Conservation (phyloP, 163 green algal genomes). For the Dunaliella salina region DNA sequence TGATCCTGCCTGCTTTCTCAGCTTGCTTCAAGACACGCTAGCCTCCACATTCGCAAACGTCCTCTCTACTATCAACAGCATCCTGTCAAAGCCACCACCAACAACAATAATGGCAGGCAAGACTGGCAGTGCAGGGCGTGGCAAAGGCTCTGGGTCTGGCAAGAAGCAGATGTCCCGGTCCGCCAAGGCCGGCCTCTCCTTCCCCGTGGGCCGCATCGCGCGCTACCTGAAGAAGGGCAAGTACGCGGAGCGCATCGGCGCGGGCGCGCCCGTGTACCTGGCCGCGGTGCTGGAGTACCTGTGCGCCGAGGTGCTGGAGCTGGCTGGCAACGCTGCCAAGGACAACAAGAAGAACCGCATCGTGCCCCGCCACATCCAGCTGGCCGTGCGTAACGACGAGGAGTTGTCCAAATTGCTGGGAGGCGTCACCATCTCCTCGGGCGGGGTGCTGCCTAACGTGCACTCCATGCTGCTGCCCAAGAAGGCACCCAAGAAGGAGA, state of each 20-base stretch:
- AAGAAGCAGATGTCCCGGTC: constrained; percentile 87
- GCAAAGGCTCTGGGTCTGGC: not conserved
- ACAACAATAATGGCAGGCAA: too few species aligned
- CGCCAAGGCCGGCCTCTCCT: constrained; percentile 92
- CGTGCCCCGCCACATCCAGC: constrained; percentile 91
- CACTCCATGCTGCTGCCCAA: constrained; percentile 88
- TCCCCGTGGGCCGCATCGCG: constrained; percentile 93
- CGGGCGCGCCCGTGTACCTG: constrained; percentile 72
- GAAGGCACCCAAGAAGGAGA: constrained; percentile 36
- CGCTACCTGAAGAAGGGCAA: constrained; percentile 95
- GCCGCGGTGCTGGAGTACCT: constrained; percentile 90
- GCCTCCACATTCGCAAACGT: too few species aligned
- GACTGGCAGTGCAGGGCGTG: too few species aligned
- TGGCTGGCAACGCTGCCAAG: constrained; percentile 72
- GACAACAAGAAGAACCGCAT: constrained; percentile 87
- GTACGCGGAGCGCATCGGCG: constrained; percentile 80
- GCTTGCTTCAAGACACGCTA: too few species aligned
- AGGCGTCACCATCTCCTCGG: not conserved
- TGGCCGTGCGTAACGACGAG: constrained; percentile 97
- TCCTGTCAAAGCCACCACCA: too few species aligned
- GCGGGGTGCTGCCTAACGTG: constrained; percentile 66
- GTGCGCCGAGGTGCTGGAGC: constrained; percentile 78
- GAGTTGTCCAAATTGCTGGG: constrained; percentile 94
- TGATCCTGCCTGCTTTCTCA: too few species aligned
- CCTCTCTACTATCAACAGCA: too few species aligned